phyloP scores from a whole-genome alignment of 2,329 filamentous ascomycete species.

The Penicillium sp. region DNA sequence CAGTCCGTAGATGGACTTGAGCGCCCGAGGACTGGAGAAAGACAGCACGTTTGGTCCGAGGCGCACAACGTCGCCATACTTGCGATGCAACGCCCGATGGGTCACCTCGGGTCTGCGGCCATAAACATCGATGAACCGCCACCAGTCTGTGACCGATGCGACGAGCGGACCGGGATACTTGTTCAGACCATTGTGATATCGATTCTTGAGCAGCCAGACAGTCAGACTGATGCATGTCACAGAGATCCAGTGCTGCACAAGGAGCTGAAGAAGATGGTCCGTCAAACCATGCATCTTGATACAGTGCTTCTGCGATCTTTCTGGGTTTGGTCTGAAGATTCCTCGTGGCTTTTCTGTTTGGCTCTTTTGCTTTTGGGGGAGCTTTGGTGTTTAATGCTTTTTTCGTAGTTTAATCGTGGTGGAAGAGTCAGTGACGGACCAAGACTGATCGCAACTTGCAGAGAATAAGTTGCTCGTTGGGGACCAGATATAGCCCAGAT shows the following conservation, averaged over 20 bases:
- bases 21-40: conserved; percentile 65
- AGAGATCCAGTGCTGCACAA: conserved; percentile 8
- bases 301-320: too few relatives aligned
- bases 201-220: conserved; percentile 7
- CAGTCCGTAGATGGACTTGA: conserved; percentile 66
- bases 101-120: conserved; percentile 60
- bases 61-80: conserved; percentile 68
- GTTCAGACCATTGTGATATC: conserved; percentile 9
- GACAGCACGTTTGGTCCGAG: conserved; percentile 67
- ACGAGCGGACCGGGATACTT: conserved; percentile 58
- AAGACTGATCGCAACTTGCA: too few relatives aligned
- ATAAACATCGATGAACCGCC: conserved; percentile 66
- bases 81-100: conserved; percentile 60
- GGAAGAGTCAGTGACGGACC: background rate
- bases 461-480: background rate
- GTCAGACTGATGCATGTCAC: background rate
- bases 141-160: conserved; percentile 65
- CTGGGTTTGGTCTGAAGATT: too few relatives aligned
- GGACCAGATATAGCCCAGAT: conserved; percentile 1
- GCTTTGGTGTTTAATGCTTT: too few relatives aligned
- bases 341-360: too few relatives aligned
- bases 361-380: too few relatives aligned
- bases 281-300: conserved; percentile 10
- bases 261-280: conserved; percentile 5
- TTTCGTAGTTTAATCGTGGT: background rate